Percentiles rank a stretch among this genome's conserved stretches.
Conservation (phyloP, 2,329 filamentous ascomycete species). For the Ophiostoma sp. region DNA sequence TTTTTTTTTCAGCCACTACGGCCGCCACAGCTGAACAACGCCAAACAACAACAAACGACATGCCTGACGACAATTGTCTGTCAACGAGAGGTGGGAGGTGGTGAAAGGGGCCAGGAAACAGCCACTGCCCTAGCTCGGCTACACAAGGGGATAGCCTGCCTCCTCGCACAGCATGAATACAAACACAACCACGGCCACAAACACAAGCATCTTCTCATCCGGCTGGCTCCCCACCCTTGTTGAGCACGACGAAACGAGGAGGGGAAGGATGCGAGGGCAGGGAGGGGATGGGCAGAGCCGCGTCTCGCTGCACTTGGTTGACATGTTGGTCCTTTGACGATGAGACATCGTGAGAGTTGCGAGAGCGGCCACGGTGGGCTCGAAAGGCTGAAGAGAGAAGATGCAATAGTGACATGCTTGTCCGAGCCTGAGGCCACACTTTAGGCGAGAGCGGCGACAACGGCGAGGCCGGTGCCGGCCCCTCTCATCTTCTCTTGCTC, state of each 20-base stretch:
- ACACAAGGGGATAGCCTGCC: constrained; percentile 5
- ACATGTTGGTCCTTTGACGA: not conserved
- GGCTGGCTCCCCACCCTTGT: constrained; percentile 9
- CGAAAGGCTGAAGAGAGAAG: not conserved
- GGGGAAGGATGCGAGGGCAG: constrained; percentile 1
- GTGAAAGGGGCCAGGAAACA: not conserved
- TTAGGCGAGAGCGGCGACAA: not conserved
- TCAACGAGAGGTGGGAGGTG: not conserved
- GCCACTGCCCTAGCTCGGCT: not conserved
- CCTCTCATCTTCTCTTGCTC: not conserved
- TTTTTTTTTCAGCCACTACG: not conserved
- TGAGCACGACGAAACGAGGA: constrained; percentile 12
- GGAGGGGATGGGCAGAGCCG: not conserved
- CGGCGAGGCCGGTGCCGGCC: not conserved
- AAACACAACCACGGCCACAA: constrained; percentile 19
- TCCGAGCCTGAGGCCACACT: not conserved
- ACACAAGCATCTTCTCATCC: constrained; percentile 21
- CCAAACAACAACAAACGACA: constrained; percentile 9
- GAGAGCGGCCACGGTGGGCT: not conserved
- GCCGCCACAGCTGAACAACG: not conserved
- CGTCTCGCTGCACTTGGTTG: not conserved
- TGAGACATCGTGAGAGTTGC: not conserved
- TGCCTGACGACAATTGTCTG: not conserved
- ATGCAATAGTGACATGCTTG: not conserved
- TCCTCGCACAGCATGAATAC: constrained; percentile 28